Conservation (phyloP, 306 rosid species). For the Fagus sylvatica region DNA sequence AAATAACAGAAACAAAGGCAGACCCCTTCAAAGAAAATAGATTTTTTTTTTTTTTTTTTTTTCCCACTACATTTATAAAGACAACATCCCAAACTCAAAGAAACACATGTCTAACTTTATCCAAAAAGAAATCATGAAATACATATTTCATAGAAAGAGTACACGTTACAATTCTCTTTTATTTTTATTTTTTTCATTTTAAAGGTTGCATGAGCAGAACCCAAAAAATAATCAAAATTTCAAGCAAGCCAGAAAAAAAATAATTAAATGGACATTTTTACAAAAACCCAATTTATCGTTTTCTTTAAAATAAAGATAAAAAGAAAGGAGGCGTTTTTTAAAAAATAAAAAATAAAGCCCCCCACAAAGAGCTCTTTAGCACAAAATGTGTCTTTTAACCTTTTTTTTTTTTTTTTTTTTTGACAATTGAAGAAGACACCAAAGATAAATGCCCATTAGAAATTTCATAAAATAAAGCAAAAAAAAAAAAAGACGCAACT, state of each 20-base stretch:
- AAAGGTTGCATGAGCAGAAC: background rate
- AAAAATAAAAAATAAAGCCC: background rate
- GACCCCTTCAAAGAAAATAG: slow-evolving; percentile 14
- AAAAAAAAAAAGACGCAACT: background rate
- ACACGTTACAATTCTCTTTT: too few species aligned
- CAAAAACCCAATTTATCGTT: too few species aligned
- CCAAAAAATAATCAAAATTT: background rate
- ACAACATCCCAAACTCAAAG: background rate
- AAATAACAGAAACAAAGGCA: slow-evolving; percentile 17
- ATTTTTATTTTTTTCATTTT: background rate
- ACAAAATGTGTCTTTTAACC: background rate
- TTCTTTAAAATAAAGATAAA: background rate
- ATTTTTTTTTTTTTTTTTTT: background rate
- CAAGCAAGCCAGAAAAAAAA: background rate
- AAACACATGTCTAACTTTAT: background rate
- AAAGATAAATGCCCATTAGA: background rate
- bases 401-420: too few species aligned
- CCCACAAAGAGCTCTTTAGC: background rate
- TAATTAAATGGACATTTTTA: background rate
- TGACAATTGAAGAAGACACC: background rate
- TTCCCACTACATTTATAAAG: too few species aligned
- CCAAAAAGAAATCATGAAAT: background rate
- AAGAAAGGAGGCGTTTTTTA: background rate
- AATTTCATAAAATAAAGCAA: background rate
- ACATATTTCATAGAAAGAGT: too few species aligned